Base-by-base conservation (phyloP, 768 basidiomycete species). In the Suillus ampliporus region DNA sequence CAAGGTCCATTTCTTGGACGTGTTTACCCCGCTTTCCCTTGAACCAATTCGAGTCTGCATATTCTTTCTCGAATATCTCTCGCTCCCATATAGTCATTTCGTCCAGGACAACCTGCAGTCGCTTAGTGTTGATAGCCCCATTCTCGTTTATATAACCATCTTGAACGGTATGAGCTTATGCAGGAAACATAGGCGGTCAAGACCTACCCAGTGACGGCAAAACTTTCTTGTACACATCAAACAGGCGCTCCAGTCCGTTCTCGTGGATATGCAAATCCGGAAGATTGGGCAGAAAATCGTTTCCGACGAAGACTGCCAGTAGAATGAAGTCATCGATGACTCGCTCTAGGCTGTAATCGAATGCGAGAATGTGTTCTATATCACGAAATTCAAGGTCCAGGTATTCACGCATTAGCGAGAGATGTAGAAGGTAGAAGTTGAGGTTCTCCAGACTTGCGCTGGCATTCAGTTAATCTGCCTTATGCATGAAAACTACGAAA, bases 321-420 rank as follows among this genome's bases (percentile, higher is more conserved):
- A 99, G 82, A 70, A 99, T 92, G 77, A 99, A 99, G 79, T 99
- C 97, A 76, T 99, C 97, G 72, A 99, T 97, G 75, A 99, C 83
- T 40, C 93, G 89, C 74, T 99, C 97, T 65, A 99, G 85, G 72
- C 82, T 91, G 76, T 99, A 99, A 35, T 80, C 78, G 80, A 98
- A 98, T 0, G 89, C 83, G 5, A 95, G 78, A 21, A 80, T 69
- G 2, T 83, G 81, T 62, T 84, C 83, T 57, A 95, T 86, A 67
- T 87, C 84, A 69, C 80, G 85, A 77, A 99, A 99, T 75, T 99
- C 97, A 65, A 97, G 85, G 76, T 99, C 92, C 67, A 99, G 88
- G 73, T 99, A 99, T 77, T 99, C 97, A 70, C 97, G 89, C 83
- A 99, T 86, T 46, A 99, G 82, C 4, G 91, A 97, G 28, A 99